Evolutionary conservation across 2,329 filamentous ascomycete species (phyloP).

Genomic region (Leptodontidium sp.): DNA sequence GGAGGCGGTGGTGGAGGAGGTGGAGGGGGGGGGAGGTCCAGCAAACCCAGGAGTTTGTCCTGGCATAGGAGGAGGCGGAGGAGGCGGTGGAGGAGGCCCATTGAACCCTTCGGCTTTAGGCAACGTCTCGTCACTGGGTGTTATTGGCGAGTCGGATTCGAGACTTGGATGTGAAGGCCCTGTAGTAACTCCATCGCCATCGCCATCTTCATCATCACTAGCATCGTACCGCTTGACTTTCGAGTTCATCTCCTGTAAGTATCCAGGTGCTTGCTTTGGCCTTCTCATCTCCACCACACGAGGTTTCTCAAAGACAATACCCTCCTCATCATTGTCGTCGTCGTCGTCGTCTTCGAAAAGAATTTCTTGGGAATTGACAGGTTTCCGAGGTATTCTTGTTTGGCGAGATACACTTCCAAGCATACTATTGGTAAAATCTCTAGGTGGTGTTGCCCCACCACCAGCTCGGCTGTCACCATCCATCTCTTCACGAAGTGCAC

Average conservation of each 20-base stretch:
- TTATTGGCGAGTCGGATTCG: constrained; percentile 70
- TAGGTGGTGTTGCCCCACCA: constrained; percentile 55
- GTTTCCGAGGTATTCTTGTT: constrained; percentile 64
- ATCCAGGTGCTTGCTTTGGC: constrained; percentile 67
- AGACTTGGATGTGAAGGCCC: constrained; percentile 79
- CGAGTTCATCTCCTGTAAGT: constrained; percentile 73
- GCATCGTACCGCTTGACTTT: constrained; percentile 78
- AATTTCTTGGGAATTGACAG: constrained; percentile 52
- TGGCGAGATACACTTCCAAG: constrained; percentile 75
- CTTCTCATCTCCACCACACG: constrained; percentile 80
- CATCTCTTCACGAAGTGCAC: constrained; percentile 95
- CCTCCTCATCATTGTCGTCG: constrained; percentile 55
- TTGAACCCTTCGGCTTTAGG: constrained; percentile 43
- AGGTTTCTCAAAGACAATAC: constrained; percentile 72
- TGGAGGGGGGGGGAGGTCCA: constrained; percentile 50
- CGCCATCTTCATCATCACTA: constrained; percentile 56
- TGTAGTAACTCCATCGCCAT: constrained; percentile 68
- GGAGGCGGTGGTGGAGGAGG: constrained; percentile 52
- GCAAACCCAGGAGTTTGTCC: constrained; percentile 44
- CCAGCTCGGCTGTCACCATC: constrained; percentile 65
- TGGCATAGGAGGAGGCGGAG: constrained; percentile 51
- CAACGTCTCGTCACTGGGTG: constrained; percentile 49
- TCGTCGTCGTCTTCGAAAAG: constrained; percentile 51
- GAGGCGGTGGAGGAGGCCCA: constrained; percentile 48
- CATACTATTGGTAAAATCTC: constrained; percentile 74